Conservation (phyloP, 495 filamentous ascomycete genomes). For the Coniosporium apollinis region DNA sequence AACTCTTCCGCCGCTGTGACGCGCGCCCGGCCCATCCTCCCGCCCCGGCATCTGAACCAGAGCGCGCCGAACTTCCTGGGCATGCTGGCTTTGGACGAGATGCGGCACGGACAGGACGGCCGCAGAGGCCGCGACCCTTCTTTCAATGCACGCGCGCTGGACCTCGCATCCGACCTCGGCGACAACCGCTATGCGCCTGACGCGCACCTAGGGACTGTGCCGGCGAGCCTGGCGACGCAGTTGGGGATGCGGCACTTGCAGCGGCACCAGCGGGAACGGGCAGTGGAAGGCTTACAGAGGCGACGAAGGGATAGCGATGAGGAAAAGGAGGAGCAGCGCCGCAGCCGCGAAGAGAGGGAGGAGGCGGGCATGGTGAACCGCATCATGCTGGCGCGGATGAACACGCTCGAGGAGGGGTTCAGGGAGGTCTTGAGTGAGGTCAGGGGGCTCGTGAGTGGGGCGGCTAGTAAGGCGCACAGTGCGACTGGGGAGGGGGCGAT, state of each 20-base stretch:
- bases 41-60: constrained; percentile 33
- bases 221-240: constrained; percentile 65
- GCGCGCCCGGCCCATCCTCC: constrained; percentile 36
- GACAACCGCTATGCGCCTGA: constrained; percentile 31
- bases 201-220: constrained; percentile 36
- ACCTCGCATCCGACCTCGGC: constrained; percentile 56
- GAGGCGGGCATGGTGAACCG: constrained; percentile 52
- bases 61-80: constrained; percentile 34
- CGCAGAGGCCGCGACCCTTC: constrained; percentile 27
- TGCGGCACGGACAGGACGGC: constrained; percentile 15
- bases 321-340: constrained; percentile 10
- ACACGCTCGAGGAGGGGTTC: constrained; percentile 73
- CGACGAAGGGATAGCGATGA: too few relatives aligned
- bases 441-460: constrained; percentile 30
- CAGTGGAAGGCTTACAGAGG: too few relatives aligned
- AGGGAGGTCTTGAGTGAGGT: constrained; percentile 73
- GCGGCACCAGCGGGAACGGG: constrained; percentile 13
- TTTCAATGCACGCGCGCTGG: constrained; percentile 36
- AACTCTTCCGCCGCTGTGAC: constrained; percentile 16
- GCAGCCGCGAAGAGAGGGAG: constrained; percentile 35
- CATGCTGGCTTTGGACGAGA: constrained; percentile 25
- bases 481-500: not conserved
- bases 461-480: constrained; percentile 2
- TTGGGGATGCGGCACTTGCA: constrained; percentile 46
- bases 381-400: constrained; percentile 83